Evolutionary conservation across 2,329 filamentous ascomycete species (phyloP), one percentile per base, ranked within the genome.

Genomic region (Botrytis fabae): DNA sequence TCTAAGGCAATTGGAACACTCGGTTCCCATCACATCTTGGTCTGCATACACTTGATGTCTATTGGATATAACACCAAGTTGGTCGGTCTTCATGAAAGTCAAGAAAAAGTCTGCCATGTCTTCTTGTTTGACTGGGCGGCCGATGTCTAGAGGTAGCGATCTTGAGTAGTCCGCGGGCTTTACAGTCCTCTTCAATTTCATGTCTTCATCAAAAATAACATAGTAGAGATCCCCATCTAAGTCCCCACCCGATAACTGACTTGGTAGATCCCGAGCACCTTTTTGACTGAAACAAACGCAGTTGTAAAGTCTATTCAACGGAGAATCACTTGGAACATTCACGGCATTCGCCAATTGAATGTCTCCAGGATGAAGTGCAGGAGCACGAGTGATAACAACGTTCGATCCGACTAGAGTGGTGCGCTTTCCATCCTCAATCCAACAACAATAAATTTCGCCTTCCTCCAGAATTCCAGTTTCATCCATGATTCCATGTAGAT

Each of bases 41-140:
- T 94, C 92, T 0, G 91, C 89, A 25, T 92, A 78, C 1, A 92
- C 85, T 76, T 90, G 85, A 78, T 94, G 92, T 3, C 86, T 82
- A 0, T 82, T 89, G 0, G 91, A 90, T 76, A 94, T 92, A 62
- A 90, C 79, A 0, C 90, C 91, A 2, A 93, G 81, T 28, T 89
- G 85, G 77, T 93, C 90, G 0, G 87, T 88, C 74, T 86, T 85
- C 89, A 93, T 93, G 74, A 93, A 94, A 25, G 90, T 84, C n/a
- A 97, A 85, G 75, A 97, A 96, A 81, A 95, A 96, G 18, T 92
- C 84, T 0, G 89, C 90, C 83, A 97, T 96, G 76, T 97, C 93
- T 0, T 87, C 80, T 2, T 81, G 81, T 1, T 81, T 81, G 0
- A 97, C 92, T 0, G 82, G 75, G 0, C 91, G 85, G 12, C 86